phyloP scores from a whole-genome alignment of 441 rosid species.

The Capsella rubella region DNA sequence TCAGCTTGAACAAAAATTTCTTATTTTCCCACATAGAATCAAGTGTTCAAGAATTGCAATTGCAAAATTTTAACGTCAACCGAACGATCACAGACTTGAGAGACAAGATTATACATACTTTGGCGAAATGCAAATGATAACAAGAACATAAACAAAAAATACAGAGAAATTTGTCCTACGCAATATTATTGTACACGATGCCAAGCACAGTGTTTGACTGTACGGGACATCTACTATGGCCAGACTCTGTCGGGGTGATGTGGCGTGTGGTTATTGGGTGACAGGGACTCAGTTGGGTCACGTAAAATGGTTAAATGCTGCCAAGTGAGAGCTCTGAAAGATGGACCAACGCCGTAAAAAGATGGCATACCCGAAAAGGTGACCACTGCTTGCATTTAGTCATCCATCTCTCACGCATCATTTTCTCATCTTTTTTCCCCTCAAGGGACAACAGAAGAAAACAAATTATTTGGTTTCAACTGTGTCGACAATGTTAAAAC shows the following conservation, averaged over 20 bases:
- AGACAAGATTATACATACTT: not conserved
- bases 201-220: constrained; percentile 31
- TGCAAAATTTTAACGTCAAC: not conserved
- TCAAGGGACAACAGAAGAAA: too few relatives aligned
- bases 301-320: constrained; percentile 35
- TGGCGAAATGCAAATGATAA: not conserved
- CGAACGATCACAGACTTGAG: constrained; percentile 4
- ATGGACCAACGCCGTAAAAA: constrained; percentile 37
- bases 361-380: constrained; percentile 33
- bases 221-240: constrained; percentile 4
- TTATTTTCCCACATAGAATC: constrained; percentile 3
- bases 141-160: not conserved
- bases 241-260: constrained; percentile 31
- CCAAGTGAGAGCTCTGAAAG: constrained; percentile 1
- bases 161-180: not conserved
- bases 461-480: too few relatives aligned
- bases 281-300: not conserved
- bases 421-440: not conserved
- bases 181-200: not conserved
- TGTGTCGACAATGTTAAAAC: too few relatives aligned
- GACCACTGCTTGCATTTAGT: constrained; percentile 17
- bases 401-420: constrained; percentile 8
- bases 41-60: constrained; percentile 13
- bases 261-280: constrained; percentile 7
- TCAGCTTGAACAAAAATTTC: constrained; percentile 6